Percentiles rank a stretch among this genome's conserved stretches.
These are phyloP conservation scores for Aegilops speltoides DNA, from an alignment of 176 grass and related monocot species.

Conservation along the genomic window DNA sequence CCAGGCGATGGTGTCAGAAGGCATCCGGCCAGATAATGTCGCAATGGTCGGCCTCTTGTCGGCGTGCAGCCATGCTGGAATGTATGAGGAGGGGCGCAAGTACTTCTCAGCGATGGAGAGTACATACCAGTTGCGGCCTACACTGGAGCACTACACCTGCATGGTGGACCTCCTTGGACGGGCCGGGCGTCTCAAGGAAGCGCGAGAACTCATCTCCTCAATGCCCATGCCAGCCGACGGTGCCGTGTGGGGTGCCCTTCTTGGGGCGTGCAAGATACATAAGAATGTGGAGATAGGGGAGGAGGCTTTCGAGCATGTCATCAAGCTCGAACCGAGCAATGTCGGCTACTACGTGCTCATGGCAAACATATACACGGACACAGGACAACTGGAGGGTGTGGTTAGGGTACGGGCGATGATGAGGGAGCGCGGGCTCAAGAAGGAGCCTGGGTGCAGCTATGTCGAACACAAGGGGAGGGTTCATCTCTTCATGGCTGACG, in stretches of 20 bases:
- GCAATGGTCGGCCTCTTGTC: constrained; percentile 59
- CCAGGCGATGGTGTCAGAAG: constrained; percentile 41
- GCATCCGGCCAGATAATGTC: constrained; percentile 45
- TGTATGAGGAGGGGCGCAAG: constrained; percentile 48
- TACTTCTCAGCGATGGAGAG: constrained; percentile 55
- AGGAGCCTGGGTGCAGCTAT: constrained; percentile 74
- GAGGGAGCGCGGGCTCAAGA: constrained; percentile 59
- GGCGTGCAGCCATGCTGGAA: constrained; percentile 61
- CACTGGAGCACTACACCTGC: constrained; percentile 63
- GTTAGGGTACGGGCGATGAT: constrained; percentile 53
- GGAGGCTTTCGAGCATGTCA: constrained; percentile 46
- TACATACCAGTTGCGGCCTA: constrained; percentile 27
- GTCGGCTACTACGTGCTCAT: constrained; percentile 71
- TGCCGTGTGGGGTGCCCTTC: constrained; percentile 66
- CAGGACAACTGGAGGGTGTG: constrained; percentile 31
- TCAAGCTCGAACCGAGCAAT: constrained; percentile 53
- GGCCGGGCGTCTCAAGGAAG: constrained; percentile 48
- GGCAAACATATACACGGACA: constrained; percentile 66
- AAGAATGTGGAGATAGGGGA: constrained; percentile 53
- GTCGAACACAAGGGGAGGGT: constrained; percentile 50
- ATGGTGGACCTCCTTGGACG: constrained; percentile 75
- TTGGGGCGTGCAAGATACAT: constrained; percentile 79
- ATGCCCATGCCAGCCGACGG: constrained; percentile 60
- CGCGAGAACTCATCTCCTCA: constrained; percentile 48
- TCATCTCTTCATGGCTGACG: constrained; percentile 82